Evolutionary conservation across 108 stramenopile species (phyloP), one percentile per base, ranked within the genome.

Genomic region (Schizochytrium sp.): DNA sequence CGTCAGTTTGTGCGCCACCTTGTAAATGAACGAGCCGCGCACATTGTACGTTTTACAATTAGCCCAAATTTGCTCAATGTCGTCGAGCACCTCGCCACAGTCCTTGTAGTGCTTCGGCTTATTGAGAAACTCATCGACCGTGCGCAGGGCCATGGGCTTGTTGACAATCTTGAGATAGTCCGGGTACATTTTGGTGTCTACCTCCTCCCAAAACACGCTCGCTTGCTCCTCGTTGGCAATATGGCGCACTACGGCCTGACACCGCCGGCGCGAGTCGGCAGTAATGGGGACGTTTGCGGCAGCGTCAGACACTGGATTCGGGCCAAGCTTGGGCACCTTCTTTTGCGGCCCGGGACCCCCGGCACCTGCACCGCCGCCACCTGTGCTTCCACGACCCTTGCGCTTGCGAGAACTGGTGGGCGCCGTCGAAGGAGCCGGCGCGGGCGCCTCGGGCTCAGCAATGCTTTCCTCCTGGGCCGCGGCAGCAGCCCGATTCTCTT

Each of bases 111-210:
- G 51, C 16, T 83, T 83, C 6, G 45, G 48, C 51, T 83, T 83
- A 3, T 12, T 18, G 25, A 83, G 51, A 16, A 53, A 12, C 16
- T 53, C 48, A 45, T 83, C 76, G 6, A 90, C 87, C 16, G 72
- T 90, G 44, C 51, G 72, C 53, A 90, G 88, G 47, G 87, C 88
- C 90, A 91, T 89, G n/a, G 90, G 90, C 89, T 91, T 69, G 43
- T 72, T 19, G n/a, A 91, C 90, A 43, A 90, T 5, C 5, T 91
- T 69, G 44, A 60, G 28, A 60, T 91, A 91, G 87, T 90, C 34
- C 53, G 87, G 58, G 51, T 90, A 91, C 41, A 29, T 14, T 58
- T 69, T 89, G 14, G 89, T 58, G 89, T 90, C 90, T 23, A 90
- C 90, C n/a, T 88, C 69, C 16, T 91, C 87, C 53, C 90, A 88